Evolutionary conservation across 192 early-diverging fungal genomes (phyloP).

Genomic region (Coemansia sp.): DNA sequence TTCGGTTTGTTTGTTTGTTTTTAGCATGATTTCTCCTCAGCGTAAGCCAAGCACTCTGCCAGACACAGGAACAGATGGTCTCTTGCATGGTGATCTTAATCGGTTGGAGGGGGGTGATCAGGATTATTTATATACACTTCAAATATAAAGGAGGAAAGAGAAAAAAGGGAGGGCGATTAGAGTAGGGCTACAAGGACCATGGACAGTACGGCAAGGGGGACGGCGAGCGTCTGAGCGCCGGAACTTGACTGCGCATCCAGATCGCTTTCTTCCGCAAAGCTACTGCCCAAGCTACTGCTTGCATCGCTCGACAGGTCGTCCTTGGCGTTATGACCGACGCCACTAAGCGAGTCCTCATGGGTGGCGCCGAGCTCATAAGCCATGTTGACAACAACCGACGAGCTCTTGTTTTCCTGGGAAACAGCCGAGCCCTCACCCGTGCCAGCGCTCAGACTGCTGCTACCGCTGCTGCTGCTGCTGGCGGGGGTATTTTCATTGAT

Average conservation of each 20-base stretch:
- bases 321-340: conserved; percentile 7
- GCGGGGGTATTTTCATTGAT: too few species aligned
- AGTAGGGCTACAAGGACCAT: not conserved
- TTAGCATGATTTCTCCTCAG: not conserved
- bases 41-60: not conserved
- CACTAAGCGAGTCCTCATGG: not conserved
- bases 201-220: not conserved
- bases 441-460: too few species aligned
- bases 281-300: not conserved
- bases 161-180: not conserved
- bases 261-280: not conserved
- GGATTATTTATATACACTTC: conserved; percentile 2
- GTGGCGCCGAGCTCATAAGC: too few species aligned
- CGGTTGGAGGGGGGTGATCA: not conserved
- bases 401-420: too few species aligned
- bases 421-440: too few species aligned
- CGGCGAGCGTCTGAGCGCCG: not conserved
- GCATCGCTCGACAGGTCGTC: not conserved
- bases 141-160: conserved; percentile 1
- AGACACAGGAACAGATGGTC: not conserved
- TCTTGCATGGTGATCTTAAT: not conserved
- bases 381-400: too few species aligned
- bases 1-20: conserved; percentile 5
- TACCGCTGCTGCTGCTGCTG: too few species aligned
- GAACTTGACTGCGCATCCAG: not conserved